phyloP scores from a whole-genome alignment of 352 stramenopile genomes.

The Phytophthora niederhauseri region DNA sequence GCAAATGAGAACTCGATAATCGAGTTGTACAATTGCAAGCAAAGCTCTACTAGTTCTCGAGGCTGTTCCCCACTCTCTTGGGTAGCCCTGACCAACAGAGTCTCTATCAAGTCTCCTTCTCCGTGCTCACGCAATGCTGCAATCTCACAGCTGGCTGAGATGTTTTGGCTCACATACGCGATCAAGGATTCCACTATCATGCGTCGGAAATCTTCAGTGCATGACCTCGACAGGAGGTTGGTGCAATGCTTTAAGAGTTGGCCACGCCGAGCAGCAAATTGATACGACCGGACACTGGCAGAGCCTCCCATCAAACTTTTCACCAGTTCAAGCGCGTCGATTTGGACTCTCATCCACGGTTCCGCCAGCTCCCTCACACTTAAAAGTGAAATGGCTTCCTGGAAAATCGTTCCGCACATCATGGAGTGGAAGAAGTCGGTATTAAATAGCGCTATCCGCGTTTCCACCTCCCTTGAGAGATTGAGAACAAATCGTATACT shows the following conservation, averaged over 20 bases:
- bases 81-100: constrained; percentile 1
- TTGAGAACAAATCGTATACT: constrained; percentile 9
- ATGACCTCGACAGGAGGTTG: constrained; percentile 6
- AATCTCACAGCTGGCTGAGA: constrained; percentile 19
- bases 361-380: not conserved
- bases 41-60: not conserved
- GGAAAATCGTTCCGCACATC: constrained; percentile 16
- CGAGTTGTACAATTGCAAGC: constrained; percentile 16
- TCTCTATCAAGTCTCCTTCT: constrained; percentile 20
- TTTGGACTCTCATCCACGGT: constrained; percentile 8
- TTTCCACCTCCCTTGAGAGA: not conserved
- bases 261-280: constrained; percentile 13
- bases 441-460: not conserved
- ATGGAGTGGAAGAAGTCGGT: constrained; percentile 22
- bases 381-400: constrained; percentile 16
- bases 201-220: not conserved
- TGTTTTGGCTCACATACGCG: constrained; percentile 14
- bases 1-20: constrained; percentile 25
- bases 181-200: constrained; percentile 9
- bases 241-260: constrained; percentile 15
- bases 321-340: constrained; percentile 9
- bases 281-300: constrained; percentile 9
- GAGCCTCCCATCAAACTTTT: not conserved
- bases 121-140: constrained; percentile 9
- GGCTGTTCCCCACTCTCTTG: not conserved